phyloP scores from a whole-genome alignment of 371 early-diverging fungal genomes.

The Mortierella sp. region DNA sequence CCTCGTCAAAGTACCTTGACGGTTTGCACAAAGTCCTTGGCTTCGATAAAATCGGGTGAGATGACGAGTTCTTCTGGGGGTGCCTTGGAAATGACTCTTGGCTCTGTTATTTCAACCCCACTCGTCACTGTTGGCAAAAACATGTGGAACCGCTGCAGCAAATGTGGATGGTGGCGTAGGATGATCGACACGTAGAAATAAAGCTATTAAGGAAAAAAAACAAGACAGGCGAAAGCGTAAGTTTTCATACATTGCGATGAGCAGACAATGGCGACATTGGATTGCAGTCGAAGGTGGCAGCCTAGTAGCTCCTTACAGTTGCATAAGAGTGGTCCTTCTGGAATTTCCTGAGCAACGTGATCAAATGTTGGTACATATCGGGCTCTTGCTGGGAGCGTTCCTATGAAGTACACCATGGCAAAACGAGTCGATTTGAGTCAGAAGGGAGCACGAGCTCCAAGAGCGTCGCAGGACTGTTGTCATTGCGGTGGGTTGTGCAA shows the following conservation, averaged over 20 bases:
- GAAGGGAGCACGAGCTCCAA: background rate
- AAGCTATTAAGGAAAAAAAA: constrained; percentile 20
- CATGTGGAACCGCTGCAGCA: constrained; percentile 52
- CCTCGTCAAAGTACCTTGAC: constrained; percentile 38
- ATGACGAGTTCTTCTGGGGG: constrained; percentile 56
- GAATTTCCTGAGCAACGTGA: constrained; percentile 49
- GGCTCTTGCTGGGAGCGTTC: constrained; percentile 54
- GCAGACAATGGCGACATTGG: background rate
- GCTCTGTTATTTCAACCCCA: constrained; percentile 43
- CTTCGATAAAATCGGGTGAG: constrained; percentile 56
- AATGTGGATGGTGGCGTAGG: constrained; percentile 50
- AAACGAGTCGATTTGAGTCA: constrained; percentile 4
- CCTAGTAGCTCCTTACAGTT: constrained; percentile 18
- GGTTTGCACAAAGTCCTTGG: constrained; percentile 56
- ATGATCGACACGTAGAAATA: constrained; percentile 57
- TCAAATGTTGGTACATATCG: constrained; percentile 57
- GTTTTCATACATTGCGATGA: background rate
- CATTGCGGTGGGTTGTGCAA: background rate
- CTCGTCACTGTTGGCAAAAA: constrained; percentile 38
- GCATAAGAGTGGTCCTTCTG: constrained; percentile 56
- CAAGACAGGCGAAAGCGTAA: background rate
- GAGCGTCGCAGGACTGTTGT: background rate
- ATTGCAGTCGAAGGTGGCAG: background rate
- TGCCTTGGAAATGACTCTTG: constrained; percentile 53
- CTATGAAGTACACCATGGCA: constrained; percentile 9